Evolutionary conservation across 768 basidiomycete genomes (phyloP).

Genomic region (Omphalotus guepiniiformis): DNA sequence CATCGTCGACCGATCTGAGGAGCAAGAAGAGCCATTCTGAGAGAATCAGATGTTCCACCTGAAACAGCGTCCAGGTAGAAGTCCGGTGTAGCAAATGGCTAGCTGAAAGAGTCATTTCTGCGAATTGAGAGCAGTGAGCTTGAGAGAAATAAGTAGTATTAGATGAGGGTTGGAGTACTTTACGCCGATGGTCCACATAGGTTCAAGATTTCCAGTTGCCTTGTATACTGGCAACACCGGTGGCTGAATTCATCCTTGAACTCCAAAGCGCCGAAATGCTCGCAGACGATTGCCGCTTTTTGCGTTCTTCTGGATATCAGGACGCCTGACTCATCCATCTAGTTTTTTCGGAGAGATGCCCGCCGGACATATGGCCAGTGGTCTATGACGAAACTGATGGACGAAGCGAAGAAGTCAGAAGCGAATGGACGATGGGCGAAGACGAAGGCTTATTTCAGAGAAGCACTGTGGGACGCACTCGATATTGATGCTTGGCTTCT

Average conservation of each 20-base stretch:
- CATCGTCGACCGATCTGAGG: constrained; percentile 19
- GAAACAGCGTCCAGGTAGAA: constrained; percentile 22
- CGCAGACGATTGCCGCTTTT: too few relatives aligned
- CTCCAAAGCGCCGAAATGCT: constrained; percentile 26
- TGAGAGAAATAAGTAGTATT: not conserved
- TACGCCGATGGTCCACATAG: constrained; percentile 31
- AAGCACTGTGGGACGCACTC: constrained; percentile 19
- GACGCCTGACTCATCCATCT: constrained; percentile 22
- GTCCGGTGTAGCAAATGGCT: constrained; percentile 19
- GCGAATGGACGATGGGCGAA: not conserved
- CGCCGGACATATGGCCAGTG: too few relatives aligned
- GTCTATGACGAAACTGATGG: constrained; percentile 22
- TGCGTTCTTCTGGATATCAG: constrained; percentile 18
- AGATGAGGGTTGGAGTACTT: not conserved
- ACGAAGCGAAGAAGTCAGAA: not conserved
- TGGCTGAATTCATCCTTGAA: constrained; percentile 21
- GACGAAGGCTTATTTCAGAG: constrained; percentile 21
- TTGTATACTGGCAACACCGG: constrained; percentile 15
- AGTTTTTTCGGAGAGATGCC: constrained; percentile 23
- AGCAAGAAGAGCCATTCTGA: constrained; percentile 26
- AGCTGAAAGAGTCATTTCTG: constrained; percentile 20
- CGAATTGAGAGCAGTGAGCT: not conserved
- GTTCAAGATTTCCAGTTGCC: constrained; percentile 21
- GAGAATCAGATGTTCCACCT: constrained; percentile 17
- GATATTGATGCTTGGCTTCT: too few relatives aligned